phyloP scores from a whole-genome alignment of 768 basidiomycete species.

The Russula vinacea region DNA sequence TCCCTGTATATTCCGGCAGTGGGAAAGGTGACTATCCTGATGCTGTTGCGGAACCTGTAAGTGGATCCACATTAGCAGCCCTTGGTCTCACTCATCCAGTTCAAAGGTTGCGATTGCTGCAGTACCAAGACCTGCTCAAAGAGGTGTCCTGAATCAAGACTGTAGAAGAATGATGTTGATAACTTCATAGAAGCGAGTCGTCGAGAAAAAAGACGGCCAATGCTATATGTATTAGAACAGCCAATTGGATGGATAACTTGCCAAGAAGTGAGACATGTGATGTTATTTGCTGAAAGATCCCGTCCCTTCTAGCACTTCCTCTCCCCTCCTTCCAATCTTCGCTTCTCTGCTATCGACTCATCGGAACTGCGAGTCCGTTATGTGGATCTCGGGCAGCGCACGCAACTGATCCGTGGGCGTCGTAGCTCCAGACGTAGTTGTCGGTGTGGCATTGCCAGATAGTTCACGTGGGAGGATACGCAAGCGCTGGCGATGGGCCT shows the following conservation, averaged over 20 bases:
- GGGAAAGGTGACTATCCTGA: slow-evolving; percentile 96
- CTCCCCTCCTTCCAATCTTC: background rate
- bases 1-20: slow-evolving; percentile 93
- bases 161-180: background rate
- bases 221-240: slow-evolving; percentile 11
- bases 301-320: slow-evolving; percentile 18
- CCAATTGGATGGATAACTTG: background rate
- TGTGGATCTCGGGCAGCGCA: slow-evolving; percentile 36
- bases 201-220: background rate
- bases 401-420: slow-evolving; percentile 34
- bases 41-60: slow-evolving; percentile 94
- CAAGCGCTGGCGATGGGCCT: slow-evolving; percentile 82
- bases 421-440: slow-evolving; percentile 51
- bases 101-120: slow-evolving; percentile 20
- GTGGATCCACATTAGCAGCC: slow-evolving; percentile 34
- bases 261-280: slow-evolving; percentile 16
- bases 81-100: slow-evolving; percentile 7
- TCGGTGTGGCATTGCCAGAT: slow-evolving; percentile 66
- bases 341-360: slow-evolving; percentile 22
- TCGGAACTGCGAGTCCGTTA: slow-evolving; percentile 50
- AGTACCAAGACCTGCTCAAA: slow-evolving; percentile 21
- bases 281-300: slow-evolving; percentile 26
- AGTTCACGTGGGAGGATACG: slow-evolving; percentile 66
- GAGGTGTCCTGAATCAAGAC: background rate
- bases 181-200: background rate